These are phyloP conservation scores for Penicillium bialowiezense DNA, from an alignment of 495 filamentous ascomycete species.

Conservation along the genomic window DNA sequence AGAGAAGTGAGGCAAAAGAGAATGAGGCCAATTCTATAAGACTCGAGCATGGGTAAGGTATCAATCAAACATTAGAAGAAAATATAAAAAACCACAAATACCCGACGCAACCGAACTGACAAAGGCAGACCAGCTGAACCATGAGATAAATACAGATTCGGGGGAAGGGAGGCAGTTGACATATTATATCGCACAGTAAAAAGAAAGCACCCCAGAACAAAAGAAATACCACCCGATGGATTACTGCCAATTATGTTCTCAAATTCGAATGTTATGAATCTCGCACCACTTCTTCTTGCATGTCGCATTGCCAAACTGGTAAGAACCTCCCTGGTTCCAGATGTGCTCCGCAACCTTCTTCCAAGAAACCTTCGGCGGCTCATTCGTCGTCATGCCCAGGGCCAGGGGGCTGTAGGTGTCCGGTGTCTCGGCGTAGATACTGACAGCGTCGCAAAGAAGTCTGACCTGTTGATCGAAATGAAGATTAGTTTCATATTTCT, in stretches of 20 bases:
- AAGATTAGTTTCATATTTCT: constrained; percentile 19
- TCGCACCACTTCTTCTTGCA: constrained; percentile 77
- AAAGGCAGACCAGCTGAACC: no score
- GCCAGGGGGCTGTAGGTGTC: neutral
- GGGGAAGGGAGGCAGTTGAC: no score
- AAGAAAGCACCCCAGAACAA: neutral
- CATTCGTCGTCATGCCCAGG: neutral
- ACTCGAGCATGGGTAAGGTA: no score
- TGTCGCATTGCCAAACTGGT: constrained; percentile 81
- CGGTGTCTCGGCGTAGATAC: constrained; percentile 28
- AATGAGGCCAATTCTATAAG: no score
- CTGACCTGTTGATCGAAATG: constrained; percentile 21
- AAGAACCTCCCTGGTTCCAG: constrained; percentile 65
- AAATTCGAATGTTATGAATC: constrained; percentile 24
- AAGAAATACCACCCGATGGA: neutral
- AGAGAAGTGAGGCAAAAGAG: no score
- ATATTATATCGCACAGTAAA: neutral
- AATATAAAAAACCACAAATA: no score
- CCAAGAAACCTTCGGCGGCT: constrained; percentile 66
- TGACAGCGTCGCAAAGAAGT: constrained; percentile 37
- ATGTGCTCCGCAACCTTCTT: constrained; percentile 79
- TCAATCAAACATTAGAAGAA: no score
- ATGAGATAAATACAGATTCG: no score
- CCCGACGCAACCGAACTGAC: no score
- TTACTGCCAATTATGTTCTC: neutral